These are phyloP conservation scores for Penicillium dipodomyicola DNA, from an alignment of 495 filamentous ascomycete genomes.

Conservation along the genomic window DNA sequence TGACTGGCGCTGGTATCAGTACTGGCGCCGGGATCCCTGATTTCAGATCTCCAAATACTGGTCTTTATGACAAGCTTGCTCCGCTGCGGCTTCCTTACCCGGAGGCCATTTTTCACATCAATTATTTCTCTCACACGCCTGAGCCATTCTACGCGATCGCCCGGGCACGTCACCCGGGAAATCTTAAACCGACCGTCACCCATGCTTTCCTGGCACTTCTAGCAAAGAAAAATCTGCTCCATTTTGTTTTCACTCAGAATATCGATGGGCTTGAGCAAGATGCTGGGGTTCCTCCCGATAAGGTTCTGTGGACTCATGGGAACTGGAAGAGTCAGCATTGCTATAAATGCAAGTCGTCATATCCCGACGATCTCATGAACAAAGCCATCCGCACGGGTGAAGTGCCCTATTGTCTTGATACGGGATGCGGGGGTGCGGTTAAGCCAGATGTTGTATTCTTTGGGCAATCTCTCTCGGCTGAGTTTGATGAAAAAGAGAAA, in stretches of 20 bases:
- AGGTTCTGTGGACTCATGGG: constrained; percentile 81
- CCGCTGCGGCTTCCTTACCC: constrained; percentile 75
- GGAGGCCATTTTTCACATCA: constrained; percentile 70
- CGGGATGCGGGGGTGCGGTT: constrained; percentile 68
- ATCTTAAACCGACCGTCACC: constrained; percentile 71
- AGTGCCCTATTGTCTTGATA: constrained; percentile 62
- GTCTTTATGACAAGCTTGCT: constrained; percentile 79
- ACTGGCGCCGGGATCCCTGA: constrained; percentile 73
- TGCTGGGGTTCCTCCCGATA: constrained; percentile 71
- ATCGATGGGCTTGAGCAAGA: constrained; percentile 83
- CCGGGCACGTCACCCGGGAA: constrained; percentile 77
- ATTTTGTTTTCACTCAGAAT: constrained; percentile 87
- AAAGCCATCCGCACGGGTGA: constrained; percentile 54
- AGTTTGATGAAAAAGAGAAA: constrained; percentile 56
- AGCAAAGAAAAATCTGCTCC: constrained; percentile 64
- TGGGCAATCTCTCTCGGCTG: constrained; percentile 68
- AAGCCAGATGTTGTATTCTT: constrained; percentile 96
- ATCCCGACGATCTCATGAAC: constrained; percentile 65
- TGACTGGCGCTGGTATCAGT: constrained; percentile 35
- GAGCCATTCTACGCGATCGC: constrained; percentile 84
- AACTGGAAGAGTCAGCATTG: constrained; percentile 81
- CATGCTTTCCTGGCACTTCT: constrained; percentile 72
- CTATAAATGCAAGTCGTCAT: constrained; percentile 68
- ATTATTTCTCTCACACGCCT: constrained; percentile 75
- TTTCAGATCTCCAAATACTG: constrained; percentile 70